phyloP scores from a whole-genome alignment of 2,329 filamentous ascomycete species.

The Madurella fahalii region DNA sequence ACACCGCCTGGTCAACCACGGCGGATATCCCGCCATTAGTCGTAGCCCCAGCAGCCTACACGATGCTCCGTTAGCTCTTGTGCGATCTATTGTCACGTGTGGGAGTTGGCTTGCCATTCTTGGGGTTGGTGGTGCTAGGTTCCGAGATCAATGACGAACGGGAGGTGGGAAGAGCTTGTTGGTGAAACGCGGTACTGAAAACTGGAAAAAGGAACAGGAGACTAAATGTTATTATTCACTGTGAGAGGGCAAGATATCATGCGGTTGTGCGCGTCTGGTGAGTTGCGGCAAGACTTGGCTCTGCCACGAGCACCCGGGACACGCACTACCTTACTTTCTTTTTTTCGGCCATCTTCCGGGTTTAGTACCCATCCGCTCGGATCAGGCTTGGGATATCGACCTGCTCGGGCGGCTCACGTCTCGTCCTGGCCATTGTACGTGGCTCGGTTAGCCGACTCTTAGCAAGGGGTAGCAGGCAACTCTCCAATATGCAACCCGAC shows the following conservation, averaged over 20 bases:
- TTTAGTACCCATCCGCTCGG: conserved; percentile 4
- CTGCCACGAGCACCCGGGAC: not conserved
- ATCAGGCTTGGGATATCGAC: not conserved
- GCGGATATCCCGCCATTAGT: not conserved
- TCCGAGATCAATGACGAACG: no score
- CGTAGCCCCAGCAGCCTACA: not conserved
- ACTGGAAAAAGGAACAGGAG: no score
- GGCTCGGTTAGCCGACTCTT: not conserved
- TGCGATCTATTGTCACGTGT: no score
- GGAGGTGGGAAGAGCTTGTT: no score
- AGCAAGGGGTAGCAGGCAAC: not conserved
- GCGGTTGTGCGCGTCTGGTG: no score
- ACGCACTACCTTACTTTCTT: not conserved
- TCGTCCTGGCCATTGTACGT: not conserved
- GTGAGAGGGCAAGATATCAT: no score
- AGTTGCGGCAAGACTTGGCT: no score
- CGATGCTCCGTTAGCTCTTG: not conserved
- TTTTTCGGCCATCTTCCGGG: not conserved
- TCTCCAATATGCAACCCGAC: not conserved
- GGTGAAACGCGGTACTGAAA: no score
- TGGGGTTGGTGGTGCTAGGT: no score
- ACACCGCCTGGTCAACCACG: conserved; percentile 5
- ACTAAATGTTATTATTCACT: no score
- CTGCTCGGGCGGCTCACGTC: not conserved
- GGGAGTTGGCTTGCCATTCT: not conserved